phyloP scores from a whole-genome alignment of 306 rosid species.

The Adenanthera pavonina region DNA sequence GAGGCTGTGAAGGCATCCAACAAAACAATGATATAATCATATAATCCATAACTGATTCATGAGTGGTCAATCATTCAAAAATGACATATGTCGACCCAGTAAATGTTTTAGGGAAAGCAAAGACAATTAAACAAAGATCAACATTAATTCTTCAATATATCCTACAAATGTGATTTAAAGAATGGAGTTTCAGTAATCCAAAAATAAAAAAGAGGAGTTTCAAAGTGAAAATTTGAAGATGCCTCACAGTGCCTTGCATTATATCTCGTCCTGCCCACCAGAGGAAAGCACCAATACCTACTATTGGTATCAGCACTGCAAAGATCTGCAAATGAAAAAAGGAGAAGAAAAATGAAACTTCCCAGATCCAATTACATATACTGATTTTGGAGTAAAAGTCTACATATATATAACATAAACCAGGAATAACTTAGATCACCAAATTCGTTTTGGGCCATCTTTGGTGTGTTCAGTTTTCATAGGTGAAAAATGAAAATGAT shows the following conservation, averaged over 20 bases:
- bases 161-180: constrained; percentile 21
- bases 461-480: not conserved
- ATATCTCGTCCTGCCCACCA: constrained; percentile 99
- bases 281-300: constrained; percentile 87
- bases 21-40: constrained; percentile 1
- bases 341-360: constrained; percentile 26
- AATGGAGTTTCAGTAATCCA: constrained; percentile 16
- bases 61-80: not conserved
- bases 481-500: not conserved
- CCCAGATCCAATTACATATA: constrained; percentile 24
- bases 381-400: constrained; percentile 15
- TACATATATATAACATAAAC: not conserved
- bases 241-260: constrained; percentile 84
- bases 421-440: constrained; percentile 18
- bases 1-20: not conserved
- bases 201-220: not conserved
- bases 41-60: not conserved
- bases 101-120: not conserved
- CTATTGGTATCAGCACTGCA: constrained; percentile 81
- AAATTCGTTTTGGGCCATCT: not conserved
- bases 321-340: constrained; percentile 62
- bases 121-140: constrained; percentile 28
- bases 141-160: constrained; percentile 6
- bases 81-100: not conserved
- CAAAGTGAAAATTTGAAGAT: constrained; percentile 33